Conservation (phyloP, 2,329 filamentous ascomycete species). For the Pseudovirgaria hyperparasitica region DNA sequence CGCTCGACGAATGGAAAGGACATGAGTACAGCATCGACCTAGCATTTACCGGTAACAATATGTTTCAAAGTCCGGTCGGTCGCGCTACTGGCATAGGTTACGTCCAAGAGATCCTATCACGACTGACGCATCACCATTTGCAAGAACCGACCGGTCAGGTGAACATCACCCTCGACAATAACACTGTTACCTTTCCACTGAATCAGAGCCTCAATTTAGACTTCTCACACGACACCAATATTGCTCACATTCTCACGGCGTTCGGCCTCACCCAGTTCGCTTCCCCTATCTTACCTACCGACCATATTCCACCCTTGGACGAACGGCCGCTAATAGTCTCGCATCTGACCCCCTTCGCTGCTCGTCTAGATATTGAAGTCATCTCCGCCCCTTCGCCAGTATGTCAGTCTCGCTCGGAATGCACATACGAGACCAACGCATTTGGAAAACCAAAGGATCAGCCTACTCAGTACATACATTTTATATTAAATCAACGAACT, state of each 20-base stretch:
- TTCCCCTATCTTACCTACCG: constrained; percentile 41
- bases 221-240: constrained; percentile 68
- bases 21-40: constrained; percentile 63
- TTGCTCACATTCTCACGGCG: constrained; percentile 55
- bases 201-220: constrained; percentile 65
- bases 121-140: constrained; percentile 51
- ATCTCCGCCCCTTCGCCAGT: constrained; percentile 56
- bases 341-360: constrained; percentile 59
- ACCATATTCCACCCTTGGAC: constrained; percentile 39
- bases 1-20: constrained; percentile 58
- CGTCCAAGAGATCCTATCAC: constrained; percentile 59
- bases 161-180: constrained; percentile 60
- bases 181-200: constrained; percentile 55
- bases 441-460: constrained; percentile 27
- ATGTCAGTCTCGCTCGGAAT: constrained; percentile 8
- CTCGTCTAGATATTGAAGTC: constrained; percentile 60
- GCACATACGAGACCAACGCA: constrained; percentile 1
- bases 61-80: constrained; percentile 52
- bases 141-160: constrained; percentile 28
- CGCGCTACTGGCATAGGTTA: constrained; percentile 56
- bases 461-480: constrained; percentile 59
- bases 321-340: constrained; percentile 51
- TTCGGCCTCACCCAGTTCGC: constrained; percentile 61
- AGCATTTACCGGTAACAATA: constrained; percentile 47
- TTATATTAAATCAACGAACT: constrained; percentile 62